Evolutionary conservation across 192 early-diverging fungal genomes (phyloP), one percentile per base, ranked within the genome.

Genomic region (Coemansia sp.): DNA sequence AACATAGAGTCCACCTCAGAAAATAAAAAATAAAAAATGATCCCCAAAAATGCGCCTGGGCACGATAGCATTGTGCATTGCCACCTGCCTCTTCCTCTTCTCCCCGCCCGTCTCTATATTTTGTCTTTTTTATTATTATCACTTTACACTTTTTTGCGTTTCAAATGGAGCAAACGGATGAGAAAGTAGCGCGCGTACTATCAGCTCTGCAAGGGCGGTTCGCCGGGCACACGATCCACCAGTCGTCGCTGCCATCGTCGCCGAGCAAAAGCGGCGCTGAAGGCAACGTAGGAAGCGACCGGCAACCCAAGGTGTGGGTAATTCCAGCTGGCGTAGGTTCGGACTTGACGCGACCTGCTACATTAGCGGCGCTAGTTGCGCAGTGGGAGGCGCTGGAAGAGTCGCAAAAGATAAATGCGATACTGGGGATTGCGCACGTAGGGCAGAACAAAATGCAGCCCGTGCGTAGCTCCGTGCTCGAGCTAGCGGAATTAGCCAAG

Each of bases 391-490:
- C 63, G 1, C 74, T 81, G 6, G 78, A 81, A 11, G 78, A 81
- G 51, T 44, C 42, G 58, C 78, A 81, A 50, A 81, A 81, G 62
- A 51, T 73, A 61, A 81, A 81, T 38, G 42, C 64, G 3, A 37
- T 81, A 41, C 67, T 81, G 34, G 78, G 78, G 31, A 70, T 81
- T 11, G 74, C 70, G 12, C 78, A 81, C 25, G 74, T 76, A 5
- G 78, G 78, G 11, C 67, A 37, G 31, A 58, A 58, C 31, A 72
- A 72, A 15, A 72, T 81, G 66, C 59, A 48, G 7, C 50, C 57
- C n/a, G 70, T 66, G 5, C 59, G 61, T 1, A 68, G 64, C 36
- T 67, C 68, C 17, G 78, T 65, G 14, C 51, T 46, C 29, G 58
- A 51, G 14, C 63, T 81, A 5, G 48, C 70, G 4, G 39, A 67